phyloP scores from a whole-genome alignment of 495 filamentous ascomycete species.

The Penicillium tannophilum region DNA sequence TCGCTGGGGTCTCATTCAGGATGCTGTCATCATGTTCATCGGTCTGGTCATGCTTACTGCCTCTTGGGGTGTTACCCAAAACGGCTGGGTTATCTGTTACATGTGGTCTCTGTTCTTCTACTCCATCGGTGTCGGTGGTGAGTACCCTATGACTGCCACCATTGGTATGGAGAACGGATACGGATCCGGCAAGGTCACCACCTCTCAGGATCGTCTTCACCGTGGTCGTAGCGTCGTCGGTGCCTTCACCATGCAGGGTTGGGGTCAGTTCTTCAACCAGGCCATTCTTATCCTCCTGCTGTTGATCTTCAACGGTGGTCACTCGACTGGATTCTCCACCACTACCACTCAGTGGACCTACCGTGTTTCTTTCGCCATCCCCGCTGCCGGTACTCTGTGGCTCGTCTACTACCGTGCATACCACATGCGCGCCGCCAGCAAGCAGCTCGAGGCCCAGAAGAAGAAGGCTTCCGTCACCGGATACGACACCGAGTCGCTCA shows the following conservation, averaged over 20 bases:
- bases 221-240: constrained; percentile 86
- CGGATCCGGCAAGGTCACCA: constrained; percentile 77
- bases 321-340: constrained; percentile 66
- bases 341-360: constrained; percentile 77
- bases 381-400: constrained; percentile 83
- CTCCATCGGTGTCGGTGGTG: constrained; percentile 84
- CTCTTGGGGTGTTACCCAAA: constrained; percentile 76
- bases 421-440: constrained; percentile 77
- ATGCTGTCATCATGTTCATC: constrained; percentile 85
- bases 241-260: constrained; percentile 94
- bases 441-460: constrained; percentile 74
- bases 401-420: constrained; percentile 87
- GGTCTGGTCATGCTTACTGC: constrained; percentile 84
- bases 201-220: constrained; percentile 84
- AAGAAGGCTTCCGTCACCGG: constrained; percentile 81
- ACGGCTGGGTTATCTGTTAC: constrained; percentile 93
- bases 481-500: constrained; percentile 76
- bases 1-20: constrained; percentile 88
- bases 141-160: constrained; percentile 93
- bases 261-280: constrained; percentile 91
- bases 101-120: constrained; percentile 89
- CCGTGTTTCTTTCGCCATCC: constrained; percentile 80
- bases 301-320: constrained; percentile 74
- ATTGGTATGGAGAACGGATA: constrained; percentile 89
- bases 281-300: constrained; percentile 76